Evolutionary conservation across 75 land plant genomes (phyloP).

Genomic region (Cunninghamia lanceolata): DNA sequence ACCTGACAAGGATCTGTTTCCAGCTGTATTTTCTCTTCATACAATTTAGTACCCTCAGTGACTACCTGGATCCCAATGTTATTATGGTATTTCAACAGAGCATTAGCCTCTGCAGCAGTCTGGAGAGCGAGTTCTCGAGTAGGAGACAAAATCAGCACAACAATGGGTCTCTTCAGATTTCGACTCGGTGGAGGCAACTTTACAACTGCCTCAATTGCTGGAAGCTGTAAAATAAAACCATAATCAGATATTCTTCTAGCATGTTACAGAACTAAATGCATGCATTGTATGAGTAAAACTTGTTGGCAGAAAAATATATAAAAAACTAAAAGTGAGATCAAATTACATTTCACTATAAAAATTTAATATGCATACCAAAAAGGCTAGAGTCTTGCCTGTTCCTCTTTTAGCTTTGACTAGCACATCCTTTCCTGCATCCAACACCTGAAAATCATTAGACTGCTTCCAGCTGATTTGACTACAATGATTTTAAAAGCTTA

Average conservation of each 20-base stretch:
- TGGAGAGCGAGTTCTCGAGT: slow-evolving; percentile 84
- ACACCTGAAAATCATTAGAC: background rate
- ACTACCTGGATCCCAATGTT: slow-evolving; percentile 62
- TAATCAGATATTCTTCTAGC: background rate
- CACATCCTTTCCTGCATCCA: slow-evolving; percentile 64
- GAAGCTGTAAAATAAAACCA: slow-evolving; percentile 50
- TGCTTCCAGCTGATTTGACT: background rate
- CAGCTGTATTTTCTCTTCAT: slow-evolving; percentile 53
- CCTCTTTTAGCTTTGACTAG: slow-evolving; percentile 76
- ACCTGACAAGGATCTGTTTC: slow-evolving; percentile 70
- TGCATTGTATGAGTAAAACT: background rate
- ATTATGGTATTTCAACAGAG: slow-evolving; percentile 55
- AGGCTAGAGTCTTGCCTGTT: slow-evolving; percentile 75
- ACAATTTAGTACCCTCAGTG: slow-evolving; percentile 64
- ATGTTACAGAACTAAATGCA: background rate
- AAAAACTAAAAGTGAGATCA: slow-evolving; percentile 9
- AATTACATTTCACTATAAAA: background rate
- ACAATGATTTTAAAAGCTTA: background rate
- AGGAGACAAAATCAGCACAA: slow-evolving; percentile 67
- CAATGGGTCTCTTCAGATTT: slow-evolving; percentile 32
- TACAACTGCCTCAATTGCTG: slow-evolving; percentile 78
- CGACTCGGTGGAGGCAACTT: slow-evolving; percentile 25
- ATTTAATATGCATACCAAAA: slow-evolving; percentile 46
- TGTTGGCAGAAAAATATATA: background rate
- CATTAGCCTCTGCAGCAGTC: slow-evolving; percentile 62